These are phyloP conservation scores for Mortierella sp. DNA, from an alignment of 371 early-diverging fungal genomes.

Conservation along the genomic window DNA sequence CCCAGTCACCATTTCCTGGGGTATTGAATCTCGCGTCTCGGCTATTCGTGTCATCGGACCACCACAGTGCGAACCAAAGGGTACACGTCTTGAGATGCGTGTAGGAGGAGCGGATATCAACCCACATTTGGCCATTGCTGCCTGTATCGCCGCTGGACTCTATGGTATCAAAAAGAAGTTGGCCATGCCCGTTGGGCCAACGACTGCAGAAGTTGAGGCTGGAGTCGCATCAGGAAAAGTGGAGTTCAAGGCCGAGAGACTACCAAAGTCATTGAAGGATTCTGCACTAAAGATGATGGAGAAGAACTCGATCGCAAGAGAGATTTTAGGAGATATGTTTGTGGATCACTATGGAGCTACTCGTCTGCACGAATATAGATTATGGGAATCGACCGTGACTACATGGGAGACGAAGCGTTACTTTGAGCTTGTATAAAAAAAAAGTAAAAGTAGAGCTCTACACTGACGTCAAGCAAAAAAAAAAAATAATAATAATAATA, in stretches of 20 bases:
- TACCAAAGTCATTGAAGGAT: conserved; percentile 78
- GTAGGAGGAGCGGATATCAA: conserved; percentile 90
- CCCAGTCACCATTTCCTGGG: conserved; percentile 86
- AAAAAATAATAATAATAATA: background rate
- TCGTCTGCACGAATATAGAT: conserved; percentile 78
- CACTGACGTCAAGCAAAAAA: background rate
- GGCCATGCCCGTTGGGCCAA: conserved; percentile 60
- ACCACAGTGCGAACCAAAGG: conserved; percentile 71
- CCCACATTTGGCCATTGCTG: conserved; percentile 82
- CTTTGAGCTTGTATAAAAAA: conserved; percentile 68
- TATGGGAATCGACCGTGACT: conserved; percentile 83
- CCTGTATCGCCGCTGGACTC: conserved; percentile 82
- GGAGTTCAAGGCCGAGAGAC: conserved; percentile 51
- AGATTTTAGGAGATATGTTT: conserved; percentile 84
- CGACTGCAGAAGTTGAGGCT: conserved; percentile 26
- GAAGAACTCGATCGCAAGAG: conserved; percentile 77
- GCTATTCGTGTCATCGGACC: conserved; percentile 84
- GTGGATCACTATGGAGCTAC: conserved; percentile 84
- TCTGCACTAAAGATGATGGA: conserved; percentile 75
- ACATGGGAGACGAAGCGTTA: conserved; percentile 83
- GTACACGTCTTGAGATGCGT: conserved; percentile 84
- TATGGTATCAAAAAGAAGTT: conserved; percentile 80
- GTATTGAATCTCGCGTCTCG: conserved; percentile 82
- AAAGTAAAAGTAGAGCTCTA: background rate
- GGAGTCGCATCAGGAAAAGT: conserved; percentile 17